These are phyloP conservation scores for Pseudogymnoascus sp. DNA, from an alignment of 2,329 filamentous ascomycete species.

Conservation along the genomic window DNA sequence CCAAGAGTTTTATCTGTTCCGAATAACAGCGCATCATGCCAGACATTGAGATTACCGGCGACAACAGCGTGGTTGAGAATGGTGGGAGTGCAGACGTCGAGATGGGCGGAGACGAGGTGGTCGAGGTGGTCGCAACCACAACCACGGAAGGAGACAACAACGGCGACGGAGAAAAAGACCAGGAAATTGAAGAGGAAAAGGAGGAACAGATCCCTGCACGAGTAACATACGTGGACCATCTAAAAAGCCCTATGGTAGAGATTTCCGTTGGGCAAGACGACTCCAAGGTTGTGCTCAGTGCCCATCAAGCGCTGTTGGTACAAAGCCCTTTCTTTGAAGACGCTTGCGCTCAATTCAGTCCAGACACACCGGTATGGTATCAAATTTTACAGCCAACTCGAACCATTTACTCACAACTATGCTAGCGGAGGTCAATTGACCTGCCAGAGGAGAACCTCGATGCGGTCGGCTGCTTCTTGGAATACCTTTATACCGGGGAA, in stretches of 20 bases:
- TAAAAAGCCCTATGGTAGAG: slow-evolving; percentile 62
- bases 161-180: slow-evolving; percentile 15
- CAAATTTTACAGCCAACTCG: background rate
- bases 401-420: background rate
- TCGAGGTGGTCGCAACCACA: slow-evolving; percentile 25
- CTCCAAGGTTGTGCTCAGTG: slow-evolving; percentile 56
- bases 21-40: slow-evolving; percentile 16
- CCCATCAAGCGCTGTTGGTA: slow-evolving; percentile 69
- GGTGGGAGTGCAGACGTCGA: slow-evolving; percentile 19
- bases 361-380: slow-evolving; percentile 34
- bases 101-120: slow-evolving; percentile 21
- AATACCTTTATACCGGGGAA: slow-evolving; percentile 77
- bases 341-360: slow-evolving; percentile 51
- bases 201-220: slow-evolving; percentile 11
- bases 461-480: slow-evolving; percentile 69
- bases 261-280: slow-evolving; percentile 57
- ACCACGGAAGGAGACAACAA: slow-evolving; percentile 13
- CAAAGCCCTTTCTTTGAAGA: slow-evolving; percentile 69
- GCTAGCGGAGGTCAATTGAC: slow-evolving; percentile 56
- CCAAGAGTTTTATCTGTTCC: background rate
- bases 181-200: slow-evolving; percentile 19
- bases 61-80: slow-evolving; percentile 12
- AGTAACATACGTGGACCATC: slow-evolving; percentile 46
- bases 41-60: slow-evolving; percentile 15
- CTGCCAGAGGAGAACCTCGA: slow-evolving; percentile 62